Percentiles rank a stretch among this genome's conserved stretches.
Conservation (phyloP, 805 yeast genomes). For the Starmerella tilneyi region DNA sequence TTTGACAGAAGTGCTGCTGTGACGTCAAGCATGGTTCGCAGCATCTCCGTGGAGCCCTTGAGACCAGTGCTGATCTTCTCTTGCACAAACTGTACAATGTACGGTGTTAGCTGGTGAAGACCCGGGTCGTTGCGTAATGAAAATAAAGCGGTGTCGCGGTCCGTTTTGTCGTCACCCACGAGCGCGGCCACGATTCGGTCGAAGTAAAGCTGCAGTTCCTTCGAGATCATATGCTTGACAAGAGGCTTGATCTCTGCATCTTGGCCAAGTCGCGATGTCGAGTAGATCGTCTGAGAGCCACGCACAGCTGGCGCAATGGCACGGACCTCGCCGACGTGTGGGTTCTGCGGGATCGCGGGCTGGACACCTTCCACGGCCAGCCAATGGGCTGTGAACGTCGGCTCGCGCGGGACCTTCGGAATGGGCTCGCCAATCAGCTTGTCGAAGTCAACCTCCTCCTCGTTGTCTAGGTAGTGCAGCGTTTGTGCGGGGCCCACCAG, state of each 20-base stretch:
- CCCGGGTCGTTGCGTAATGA: slow-evolving; percentile 90
- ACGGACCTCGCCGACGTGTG: slow-evolving; percentile 62
- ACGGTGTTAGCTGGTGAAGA: slow-evolving; percentile 90
- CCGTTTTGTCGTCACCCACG: slow-evolving; percentile 33
- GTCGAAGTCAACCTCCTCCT: slow-evolving; percentile 87
- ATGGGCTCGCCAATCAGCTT: slow-evolving; percentile 84
- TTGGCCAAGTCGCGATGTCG: slow-evolving; percentile 40
- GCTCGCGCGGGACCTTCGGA: slow-evolving; percentile 87
- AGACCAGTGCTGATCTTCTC: slow-evolving; percentile 88
- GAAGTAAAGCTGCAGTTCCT: slow-evolving; percentile 86
- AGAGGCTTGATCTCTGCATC: slow-evolving; percentile 69
- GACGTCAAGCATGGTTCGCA: slow-evolving; percentile 80
- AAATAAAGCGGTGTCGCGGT: slow-evolving; percentile 70
- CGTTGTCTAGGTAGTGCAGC: slow-evolving; percentile 78
- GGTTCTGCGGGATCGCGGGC: slow-evolving; percentile 95
- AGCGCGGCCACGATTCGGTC: slow-evolving; percentile 80
- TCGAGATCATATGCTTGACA: slow-evolving; percentile 89
- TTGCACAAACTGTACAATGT: slow-evolving; percentile 89
- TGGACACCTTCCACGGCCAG: slow-evolving; percentile 97
- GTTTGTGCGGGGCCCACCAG: slow-evolving; percentile 87
- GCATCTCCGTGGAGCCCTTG: slow-evolving; percentile 43
- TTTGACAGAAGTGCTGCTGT: slow-evolving; percentile 75
- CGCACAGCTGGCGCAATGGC: slow-evolving; percentile 65
- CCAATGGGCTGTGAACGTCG: slow-evolving; percentile 89
- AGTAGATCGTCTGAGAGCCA: slow-evolving; percentile 67